Evolutionary conservation across 176 grass and related monocot species (phyloP).

Genomic region (Phoenix roebelenii): DNA sequence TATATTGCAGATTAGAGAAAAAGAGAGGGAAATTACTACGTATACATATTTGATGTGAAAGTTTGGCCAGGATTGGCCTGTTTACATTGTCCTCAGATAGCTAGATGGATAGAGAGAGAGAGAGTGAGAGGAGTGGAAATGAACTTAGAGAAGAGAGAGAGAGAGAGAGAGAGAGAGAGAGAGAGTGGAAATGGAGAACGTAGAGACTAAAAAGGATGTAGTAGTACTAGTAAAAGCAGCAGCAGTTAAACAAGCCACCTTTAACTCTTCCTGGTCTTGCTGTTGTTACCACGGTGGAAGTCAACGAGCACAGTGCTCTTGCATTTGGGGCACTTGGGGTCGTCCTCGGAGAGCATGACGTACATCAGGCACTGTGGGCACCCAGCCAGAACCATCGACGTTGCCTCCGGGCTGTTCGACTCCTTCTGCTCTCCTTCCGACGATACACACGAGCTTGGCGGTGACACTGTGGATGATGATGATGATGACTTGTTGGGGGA

Average conservation of each 20-base stretch:
- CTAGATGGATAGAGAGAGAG: no score
- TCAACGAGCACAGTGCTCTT: constrained; percentile 85
- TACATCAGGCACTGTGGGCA: constrained; percentile 96
- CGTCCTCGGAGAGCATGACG: constrained; percentile 87
- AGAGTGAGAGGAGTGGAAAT: background rate
- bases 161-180: no score
- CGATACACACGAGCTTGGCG: constrained; percentile 94
- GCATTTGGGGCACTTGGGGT: constrained; percentile 85
- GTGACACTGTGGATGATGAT: constrained; percentile 50
- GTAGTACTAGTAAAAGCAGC: background rate
- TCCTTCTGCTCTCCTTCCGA: constrained; percentile 39
- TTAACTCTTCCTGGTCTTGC: constrained; percentile 20
- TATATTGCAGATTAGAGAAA: no score
- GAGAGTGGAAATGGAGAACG: background rate
- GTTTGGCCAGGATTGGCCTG: no score
- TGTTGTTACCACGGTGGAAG: constrained; percentile 53
- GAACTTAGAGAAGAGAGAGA: background rate
- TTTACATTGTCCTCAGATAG: no score
- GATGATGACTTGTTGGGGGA: constrained; percentile 18
- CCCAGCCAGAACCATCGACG: constrained; percentile 67
- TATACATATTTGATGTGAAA: no score
- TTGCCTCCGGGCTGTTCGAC: constrained; percentile 42
- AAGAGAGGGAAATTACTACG: no score
- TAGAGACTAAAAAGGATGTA: background rate
- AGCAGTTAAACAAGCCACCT: background rate